Conservation (phyloP, 2,329 filamentous ascomycete species). For the Ambrosiella xylebori region DNA sequence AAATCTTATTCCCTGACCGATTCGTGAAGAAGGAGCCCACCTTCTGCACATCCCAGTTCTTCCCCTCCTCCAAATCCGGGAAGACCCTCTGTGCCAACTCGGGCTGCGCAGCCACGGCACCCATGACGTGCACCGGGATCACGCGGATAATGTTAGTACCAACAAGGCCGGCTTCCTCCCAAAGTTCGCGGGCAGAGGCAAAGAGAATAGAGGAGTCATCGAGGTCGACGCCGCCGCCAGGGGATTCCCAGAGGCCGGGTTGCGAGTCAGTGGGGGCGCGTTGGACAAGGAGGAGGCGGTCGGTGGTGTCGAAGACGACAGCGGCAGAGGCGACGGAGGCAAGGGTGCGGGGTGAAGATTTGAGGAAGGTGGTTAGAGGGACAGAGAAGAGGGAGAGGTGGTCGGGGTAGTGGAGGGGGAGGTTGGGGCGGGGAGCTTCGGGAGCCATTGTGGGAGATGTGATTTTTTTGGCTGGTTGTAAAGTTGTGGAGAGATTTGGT, state of each 20-base stretch:
- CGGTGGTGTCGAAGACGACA: slow-evolving; percentile 21
- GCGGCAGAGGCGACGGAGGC: slow-evolving; percentile 20
- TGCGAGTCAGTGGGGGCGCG: slow-evolving; percentile 28
- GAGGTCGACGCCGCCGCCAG: slow-evolving; percentile 30
- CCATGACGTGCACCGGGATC: slow-evolving; percentile 17
- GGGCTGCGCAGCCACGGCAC: slow-evolving; percentile 10
- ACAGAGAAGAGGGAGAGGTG: slow-evolving; percentile 14
- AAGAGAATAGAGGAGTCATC: slow-evolving; percentile 26
- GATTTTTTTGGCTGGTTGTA: not conserved
- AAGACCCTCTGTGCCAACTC: slow-evolving; percentile 2
- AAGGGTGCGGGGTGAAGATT: slow-evolving; percentile 9
- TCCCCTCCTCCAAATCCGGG: not conserved
- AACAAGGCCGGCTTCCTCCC: slow-evolving; percentile 29
- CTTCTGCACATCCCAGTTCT: slow-evolving; percentile 1
- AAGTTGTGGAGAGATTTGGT: no score
- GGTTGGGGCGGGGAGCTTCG: slow-evolving; percentile 10
- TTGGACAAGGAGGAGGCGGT: slow-evolving; percentile 28
- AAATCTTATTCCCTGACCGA: slow-evolving; percentile 19
- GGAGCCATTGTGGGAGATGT: slow-evolving; percentile 9
- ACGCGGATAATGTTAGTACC: slow-evolving; percentile 18
- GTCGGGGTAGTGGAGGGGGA: slow-evolving; percentile 13
- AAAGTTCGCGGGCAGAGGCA: slow-evolving; percentile 29
- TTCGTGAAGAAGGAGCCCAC: slow-evolving; percentile 19
- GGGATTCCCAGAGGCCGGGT: slow-evolving; percentile 31
- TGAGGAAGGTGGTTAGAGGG: slow-evolving; percentile 14